Evolutionary conservation across 148 eudicot species (phyloP).

Genomic region (Silene conica): DNA sequence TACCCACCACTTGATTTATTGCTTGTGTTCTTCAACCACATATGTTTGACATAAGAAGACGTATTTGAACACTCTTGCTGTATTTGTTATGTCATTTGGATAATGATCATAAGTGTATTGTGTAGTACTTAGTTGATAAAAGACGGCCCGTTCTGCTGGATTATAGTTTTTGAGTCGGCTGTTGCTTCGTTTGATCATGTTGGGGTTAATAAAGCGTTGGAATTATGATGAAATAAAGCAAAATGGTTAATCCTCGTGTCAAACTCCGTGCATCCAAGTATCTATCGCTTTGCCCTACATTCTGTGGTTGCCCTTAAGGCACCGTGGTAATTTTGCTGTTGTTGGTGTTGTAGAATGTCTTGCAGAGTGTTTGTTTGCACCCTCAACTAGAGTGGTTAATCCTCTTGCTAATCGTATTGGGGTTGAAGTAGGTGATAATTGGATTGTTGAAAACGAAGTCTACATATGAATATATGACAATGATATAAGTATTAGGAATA

Average conservation of each 20-base stretch:
- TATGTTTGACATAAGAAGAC: conserved; percentile 6
- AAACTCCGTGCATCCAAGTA: too few species aligned
- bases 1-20: conserved; percentile 1
- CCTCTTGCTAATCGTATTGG: not conserved
- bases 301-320: too few species aligned
- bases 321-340: too few species aligned
- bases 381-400: not conserved
- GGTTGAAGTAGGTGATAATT: not conserved
- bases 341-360: too few species aligned
- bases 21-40: conserved; percentile 1
- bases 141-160: not conserved
- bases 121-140: not conserved
- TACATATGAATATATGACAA: too few species aligned
- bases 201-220: not conserved
- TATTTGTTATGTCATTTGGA: not conserved
- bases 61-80: not conserved
- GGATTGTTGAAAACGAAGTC: not conserved
- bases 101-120: not conserved
- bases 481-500: too few species aligned
- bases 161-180: not conserved
- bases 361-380: not conserved
- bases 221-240: not conserved
- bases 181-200: not conserved
- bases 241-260: not conserved
- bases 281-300: too few species aligned